A percentile compares a stretch with the other conserved stretches of the same genome.
These are phyloP conservation scores for Colletotrichum sp. DNA, from an alignment of 2,329 filamentous ascomycete species.

Conservation along the genomic window DNA sequence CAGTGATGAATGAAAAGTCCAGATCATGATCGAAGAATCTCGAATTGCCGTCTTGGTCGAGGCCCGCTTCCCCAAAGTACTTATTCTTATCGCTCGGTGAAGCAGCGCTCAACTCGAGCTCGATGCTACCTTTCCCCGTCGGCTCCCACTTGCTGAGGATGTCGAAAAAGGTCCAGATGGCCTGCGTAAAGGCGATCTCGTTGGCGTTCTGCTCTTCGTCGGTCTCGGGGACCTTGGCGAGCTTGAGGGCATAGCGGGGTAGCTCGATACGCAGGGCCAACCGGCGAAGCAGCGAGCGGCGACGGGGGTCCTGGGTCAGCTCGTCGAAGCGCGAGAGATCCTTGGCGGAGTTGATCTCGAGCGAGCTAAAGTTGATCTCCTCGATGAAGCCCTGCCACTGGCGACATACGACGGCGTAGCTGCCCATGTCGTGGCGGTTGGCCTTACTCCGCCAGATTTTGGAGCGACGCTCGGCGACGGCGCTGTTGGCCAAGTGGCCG, in stretches of 20 bases:
- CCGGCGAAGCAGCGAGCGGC: slow-evolving; percentile 24
- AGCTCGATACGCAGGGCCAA: slow-evolving; percentile 28
- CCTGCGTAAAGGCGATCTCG: slow-evolving; percentile 27
- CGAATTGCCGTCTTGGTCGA: slow-evolving; percentile 27
- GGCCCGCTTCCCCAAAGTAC: slow-evolving; percentile 24
- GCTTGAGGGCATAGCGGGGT: slow-evolving; percentile 22
- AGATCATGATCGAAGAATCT: slow-evolving; percentile 28
- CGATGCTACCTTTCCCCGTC: slow-evolving; percentile 18
- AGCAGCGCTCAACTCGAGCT: slow-evolving; percentile 28
- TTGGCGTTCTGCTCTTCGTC: slow-evolving; percentile 30
- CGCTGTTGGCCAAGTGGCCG: slow-evolving; percentile 4
- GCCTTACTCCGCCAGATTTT: neutral
- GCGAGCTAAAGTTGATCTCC: slow-evolving; percentile 25
- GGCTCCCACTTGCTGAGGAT: slow-evolving; percentile 25
- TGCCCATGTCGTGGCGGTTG: slow-evolving; percentile 20
- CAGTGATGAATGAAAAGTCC: slow-evolving; percentile 24
- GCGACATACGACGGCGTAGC: slow-evolving; percentile 29
- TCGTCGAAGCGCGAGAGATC: slow-evolving; percentile 26
- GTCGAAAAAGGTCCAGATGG: slow-evolving; percentile 28
- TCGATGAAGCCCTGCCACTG: slow-evolving; percentile 31
- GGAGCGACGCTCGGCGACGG: neutral
- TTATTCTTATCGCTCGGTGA: slow-evolving; percentile 27
- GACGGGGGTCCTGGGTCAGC: slow-evolving; percentile 23
- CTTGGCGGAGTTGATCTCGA: slow-evolving; percentile 22
- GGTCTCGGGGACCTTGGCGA: slow-evolving; percentile 23